Base-by-base conservation (phyloP, 768 basidiomycete genomes). In the Mrakia gelida region DNA sequence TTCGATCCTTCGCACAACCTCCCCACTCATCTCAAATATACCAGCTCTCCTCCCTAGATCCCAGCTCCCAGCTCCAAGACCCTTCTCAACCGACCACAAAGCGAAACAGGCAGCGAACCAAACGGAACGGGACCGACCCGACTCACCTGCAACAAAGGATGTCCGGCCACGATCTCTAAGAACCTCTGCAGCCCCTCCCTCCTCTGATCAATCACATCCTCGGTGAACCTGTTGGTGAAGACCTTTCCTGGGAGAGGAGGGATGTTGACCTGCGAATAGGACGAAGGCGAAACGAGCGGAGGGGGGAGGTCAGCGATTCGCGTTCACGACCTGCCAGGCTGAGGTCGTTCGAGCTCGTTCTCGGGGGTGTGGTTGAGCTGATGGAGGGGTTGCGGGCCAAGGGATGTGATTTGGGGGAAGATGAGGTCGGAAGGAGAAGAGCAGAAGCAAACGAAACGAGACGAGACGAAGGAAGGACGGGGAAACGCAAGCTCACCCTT, bases 191-290 rank as follows among this genome's bases (percentile, higher is more conserved):
- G 86, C 0, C 96, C 96, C 83, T 98, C 95, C 80, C 96, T 87
- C 78, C 97, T 86, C 75, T 88, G 87, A 85, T 98, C 96, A 78
- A 99, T 98, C 65, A 98, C 92, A 85, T 99, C 97, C 81, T 98
- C 96, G 23, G 94, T 95, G 86, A 98, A 99, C 56, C 97, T 88
- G 83, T 97, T 98, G 45, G 95, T 97, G 86, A 99, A 99, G 59
- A 98, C 93, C 85, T 98, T 99, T 75, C 97, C 97, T 1, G 97
- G 96, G 49, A 99, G 89, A 26, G 94, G 90, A 0, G 97, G 96
- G 82, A 99, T 98, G 85, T 98, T 99, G 81, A 99, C 78, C 78
- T 79, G 68, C 3, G 38, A 8, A 38, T 3, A 8, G 38, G 8
- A 38, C 38, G 38, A 49, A 49, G 45, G 2, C 23, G 43, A 45